Percentiles rank a stretch among this genome's conserved stretches.
Conservation (phyloP, 1,284 basidiomycete genomes). For the Apiotrichum domesticum region DNA sequence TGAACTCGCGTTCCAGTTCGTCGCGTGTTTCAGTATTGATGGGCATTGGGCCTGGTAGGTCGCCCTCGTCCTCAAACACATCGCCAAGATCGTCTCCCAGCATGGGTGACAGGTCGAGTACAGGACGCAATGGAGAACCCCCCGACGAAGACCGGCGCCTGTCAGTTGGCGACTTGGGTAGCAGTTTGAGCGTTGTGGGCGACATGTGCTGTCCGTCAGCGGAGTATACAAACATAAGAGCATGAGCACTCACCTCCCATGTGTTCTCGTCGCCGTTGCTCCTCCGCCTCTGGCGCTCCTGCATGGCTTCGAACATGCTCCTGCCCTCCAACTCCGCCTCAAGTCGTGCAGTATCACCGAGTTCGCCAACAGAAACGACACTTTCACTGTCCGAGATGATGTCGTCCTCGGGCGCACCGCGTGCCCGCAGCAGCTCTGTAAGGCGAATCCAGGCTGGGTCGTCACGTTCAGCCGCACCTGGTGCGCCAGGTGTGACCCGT, state of each 20-base stretch:
- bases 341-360: constrained; percentile 64
- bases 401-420: constrained; percentile 15
- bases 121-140: constrained; percentile 70
- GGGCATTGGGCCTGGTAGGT: constrained; percentile 67
- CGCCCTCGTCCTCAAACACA: constrained; percentile 55
- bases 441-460: constrained; percentile 40
- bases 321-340: constrained; percentile 52
- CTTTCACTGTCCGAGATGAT: constrained; percentile 79
- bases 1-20: constrained; percentile 38
- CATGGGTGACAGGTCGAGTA: constrained; percentile 63
- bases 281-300: constrained; percentile 35
- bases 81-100: constrained; percentile 58
- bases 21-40: constrained; percentile 45
- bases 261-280: constrained; percentile 61
- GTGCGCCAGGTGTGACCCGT: constrained; percentile 7
- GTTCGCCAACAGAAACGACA: constrained; percentile 76
- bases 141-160: constrained; percentile 57
- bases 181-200: constrained; percentile 80
- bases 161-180: constrained; percentile 76
- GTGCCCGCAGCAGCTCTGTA: constrained; percentile 35
- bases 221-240: background rate
- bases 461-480: constrained; percentile 24
- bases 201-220: constrained; percentile 70
- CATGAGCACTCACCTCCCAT: constrained; percentile 69
- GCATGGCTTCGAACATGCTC: constrained; percentile 51